These are phyloP conservation scores for Rhizoclosmatium sp. DNA, from an alignment of 192 early-diverging fungal genomes.

Conservation along the genomic window DNA sequence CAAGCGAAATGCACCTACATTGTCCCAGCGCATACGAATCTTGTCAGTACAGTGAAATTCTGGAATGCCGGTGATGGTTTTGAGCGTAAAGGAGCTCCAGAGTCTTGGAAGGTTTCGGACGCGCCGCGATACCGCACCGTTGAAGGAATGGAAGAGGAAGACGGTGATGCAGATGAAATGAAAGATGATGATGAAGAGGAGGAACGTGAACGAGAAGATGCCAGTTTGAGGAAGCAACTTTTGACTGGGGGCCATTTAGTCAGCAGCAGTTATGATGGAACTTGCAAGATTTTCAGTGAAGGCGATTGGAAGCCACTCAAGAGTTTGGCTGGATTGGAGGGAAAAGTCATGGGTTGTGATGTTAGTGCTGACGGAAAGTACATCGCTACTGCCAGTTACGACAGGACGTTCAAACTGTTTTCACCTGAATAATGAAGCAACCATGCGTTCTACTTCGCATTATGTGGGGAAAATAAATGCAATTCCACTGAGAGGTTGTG, in stretches of 20 bases:
- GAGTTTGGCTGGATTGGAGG: slow-evolving; percentile 85
- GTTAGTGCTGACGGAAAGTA: slow-evolving; percentile 81
- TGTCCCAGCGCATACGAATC: slow-evolving; percentile 91
- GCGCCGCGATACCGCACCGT: slow-evolving; percentile 12
- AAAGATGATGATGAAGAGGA: slow-evolving; percentile 50
- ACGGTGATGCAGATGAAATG: slow-evolving; percentile 24
- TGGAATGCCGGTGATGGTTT: slow-evolving; percentile 59
- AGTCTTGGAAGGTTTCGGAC: slow-evolving; percentile 25
- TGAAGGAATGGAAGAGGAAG: slow-evolving; percentile 34
- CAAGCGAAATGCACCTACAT: slow-evolving; percentile 75
- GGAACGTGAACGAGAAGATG: slow-evolving; percentile 38
- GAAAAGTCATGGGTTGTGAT: slow-evolving; percentile 91
- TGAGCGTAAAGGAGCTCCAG: slow-evolving; percentile 28
- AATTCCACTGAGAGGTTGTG: background rate
- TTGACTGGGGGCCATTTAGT: slow-evolving; percentile 81
- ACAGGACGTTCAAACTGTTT: slow-evolving; percentile 95
- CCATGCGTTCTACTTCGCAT: no score
- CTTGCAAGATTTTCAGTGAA: slow-evolving; percentile 90
- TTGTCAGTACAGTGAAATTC: slow-evolving; percentile 81
- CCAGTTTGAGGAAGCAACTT: slow-evolving; percentile 44
- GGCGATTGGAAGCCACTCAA: slow-evolving; percentile 94
- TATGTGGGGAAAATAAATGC: background rate
- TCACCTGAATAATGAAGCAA: slow-evolving; percentile 27
- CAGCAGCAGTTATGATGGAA: slow-evolving; percentile 85
- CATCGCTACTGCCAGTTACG: slow-evolving; percentile 86